Base-by-base conservation (phyloP, 2,329 filamentous ascomycete genomes). In the Botryotinia narcissicola region DNA sequence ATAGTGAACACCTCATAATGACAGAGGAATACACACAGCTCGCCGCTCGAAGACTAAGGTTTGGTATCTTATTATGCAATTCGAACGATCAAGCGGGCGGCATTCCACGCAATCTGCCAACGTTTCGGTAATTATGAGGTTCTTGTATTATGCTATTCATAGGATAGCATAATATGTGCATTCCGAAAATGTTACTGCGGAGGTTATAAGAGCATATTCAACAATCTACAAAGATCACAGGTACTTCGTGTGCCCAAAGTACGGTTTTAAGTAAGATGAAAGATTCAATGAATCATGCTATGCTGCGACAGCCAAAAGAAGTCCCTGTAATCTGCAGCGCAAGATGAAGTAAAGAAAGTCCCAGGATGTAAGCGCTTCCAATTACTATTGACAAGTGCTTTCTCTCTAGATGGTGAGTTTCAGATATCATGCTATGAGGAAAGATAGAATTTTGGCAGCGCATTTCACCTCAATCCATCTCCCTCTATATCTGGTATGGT, bases 221-320 rank as follows among this genome's bases (percentile, higher is more conserved):
- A 3, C n/a, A n/a, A 1, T 25, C 37, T n/a, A 29, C 4, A 3
- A 25, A 37, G 7, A n/a, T 18, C 8, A 20, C 5, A n/a, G 0
- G 32, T 8, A 37, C 32, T 29, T 16, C 14, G 8, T 25, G 25
- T 67, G 18, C 32, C 8, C 32, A 29, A n/a, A 10, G 35, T 22
- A 25, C 10, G 8, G 22, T 48, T n/a, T 5, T 7, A 40, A 20
- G 7, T 20, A 20, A 16, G 8, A 54, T 40, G 32, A 40, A 54
- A 12, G 14, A n/a, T n/a, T n/a, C 0, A 10, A n/a, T 20, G 1
- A n/a, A 68, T 42, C 16, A 10, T 22, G 25, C 14, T n/a, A 22
- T 51, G 12, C 14, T 8, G 2, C 6, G 25, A 14, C 18, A 40
- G 8, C 10, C 22, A 20, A 8, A 6, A 37, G 12, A 22, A 54